Evolutionary conservation across 2,329 filamentous ascomycete genomes (phyloP).

Genomic region (Colletotrichum cuscutae): DNA sequence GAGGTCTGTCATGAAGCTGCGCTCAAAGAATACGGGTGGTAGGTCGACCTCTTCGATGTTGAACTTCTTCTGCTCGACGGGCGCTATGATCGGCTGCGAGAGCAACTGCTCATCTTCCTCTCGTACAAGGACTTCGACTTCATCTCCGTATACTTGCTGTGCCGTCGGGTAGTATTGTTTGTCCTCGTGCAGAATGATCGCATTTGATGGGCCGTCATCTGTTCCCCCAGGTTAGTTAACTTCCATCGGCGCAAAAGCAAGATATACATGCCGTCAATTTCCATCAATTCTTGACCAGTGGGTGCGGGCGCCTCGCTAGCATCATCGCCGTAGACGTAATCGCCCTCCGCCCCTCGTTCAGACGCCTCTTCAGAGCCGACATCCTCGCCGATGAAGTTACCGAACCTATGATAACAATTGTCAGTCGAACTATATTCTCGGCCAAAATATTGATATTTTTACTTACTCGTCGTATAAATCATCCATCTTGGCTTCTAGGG

Average conservation of each 20-base stretch:
- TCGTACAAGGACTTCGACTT: conserved; percentile 95
- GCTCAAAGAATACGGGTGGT: conserved; percentile 86
- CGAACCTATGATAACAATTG: conserved; percentile 72
- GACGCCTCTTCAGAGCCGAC: conserved; percentile 87
- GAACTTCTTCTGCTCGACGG: conserved; percentile 95
- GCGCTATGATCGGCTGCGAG: conserved; percentile 91
- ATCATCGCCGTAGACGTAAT: conserved; percentile 86
- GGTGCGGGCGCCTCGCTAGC: conserved; percentile 70
- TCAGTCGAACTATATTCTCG: background rate
- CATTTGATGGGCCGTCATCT: conserved; percentile 85
- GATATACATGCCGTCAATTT: conserved; percentile 76
- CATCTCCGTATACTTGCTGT: conserved; percentile 91
- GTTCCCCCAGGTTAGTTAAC: conserved; percentile 6
- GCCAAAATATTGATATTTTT: background rate
- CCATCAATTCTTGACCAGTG: conserved; percentile 88
- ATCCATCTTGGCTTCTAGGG: conserved; percentile 71
- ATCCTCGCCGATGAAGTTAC: conserved; percentile 97
- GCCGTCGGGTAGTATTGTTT: conserved; percentile 99
- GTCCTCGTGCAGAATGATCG: conserved; percentile 97
- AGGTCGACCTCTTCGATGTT: conserved; percentile 91
- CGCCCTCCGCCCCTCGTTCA: conserved; percentile 77
- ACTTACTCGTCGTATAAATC: conserved; percentile 94
- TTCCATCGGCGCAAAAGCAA: background rate
- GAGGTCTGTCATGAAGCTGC: conserved; percentile 92
- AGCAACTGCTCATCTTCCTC: conserved; percentile 97